These are phyloP conservation scores for Oidium heveae DNA, from an alignment of 2,329 filamentous ascomycete genomes.

Conservation along the genomic window DNA sequence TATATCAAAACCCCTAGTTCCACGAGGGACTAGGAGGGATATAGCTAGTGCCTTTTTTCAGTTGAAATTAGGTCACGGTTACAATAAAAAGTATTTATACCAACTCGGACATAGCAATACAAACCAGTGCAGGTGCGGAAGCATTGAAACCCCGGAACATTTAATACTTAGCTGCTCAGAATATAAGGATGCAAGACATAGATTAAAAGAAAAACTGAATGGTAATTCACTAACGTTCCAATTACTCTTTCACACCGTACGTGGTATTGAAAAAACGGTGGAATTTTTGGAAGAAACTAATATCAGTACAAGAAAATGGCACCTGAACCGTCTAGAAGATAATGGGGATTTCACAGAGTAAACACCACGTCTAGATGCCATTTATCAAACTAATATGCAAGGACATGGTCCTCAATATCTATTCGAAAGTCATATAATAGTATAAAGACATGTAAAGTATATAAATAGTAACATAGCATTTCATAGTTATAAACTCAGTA, in stretches of 20 bases:
- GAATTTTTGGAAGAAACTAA: background rate
- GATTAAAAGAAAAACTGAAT: slow-evolving; percentile 1
- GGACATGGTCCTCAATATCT: background rate
- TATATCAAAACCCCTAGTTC: background rate
- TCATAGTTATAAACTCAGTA: background rate
- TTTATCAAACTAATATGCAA: background rate
- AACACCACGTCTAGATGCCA: background rate
- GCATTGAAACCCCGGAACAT: background rate
- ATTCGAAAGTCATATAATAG: background rate
- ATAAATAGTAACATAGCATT: background rate
- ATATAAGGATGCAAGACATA: background rate
- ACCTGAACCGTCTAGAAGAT: background rate
- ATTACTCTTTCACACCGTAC: background rate
- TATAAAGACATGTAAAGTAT: background rate
- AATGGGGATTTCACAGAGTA: background rate
- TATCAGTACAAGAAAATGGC: background rate
- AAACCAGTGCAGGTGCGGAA: background rate
- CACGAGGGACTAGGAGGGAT: background rate
- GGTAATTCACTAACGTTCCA: background rate
- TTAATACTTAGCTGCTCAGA: background rate
- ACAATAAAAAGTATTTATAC: background rate
- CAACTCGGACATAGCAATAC: background rate
- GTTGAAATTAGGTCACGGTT: background rate
- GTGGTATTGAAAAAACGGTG: background rate
- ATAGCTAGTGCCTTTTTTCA: background rate